phyloP scores from a whole-genome alignment of 2,329 filamentous ascomycete species.

The Phyllosticta citriasiana region DNA sequence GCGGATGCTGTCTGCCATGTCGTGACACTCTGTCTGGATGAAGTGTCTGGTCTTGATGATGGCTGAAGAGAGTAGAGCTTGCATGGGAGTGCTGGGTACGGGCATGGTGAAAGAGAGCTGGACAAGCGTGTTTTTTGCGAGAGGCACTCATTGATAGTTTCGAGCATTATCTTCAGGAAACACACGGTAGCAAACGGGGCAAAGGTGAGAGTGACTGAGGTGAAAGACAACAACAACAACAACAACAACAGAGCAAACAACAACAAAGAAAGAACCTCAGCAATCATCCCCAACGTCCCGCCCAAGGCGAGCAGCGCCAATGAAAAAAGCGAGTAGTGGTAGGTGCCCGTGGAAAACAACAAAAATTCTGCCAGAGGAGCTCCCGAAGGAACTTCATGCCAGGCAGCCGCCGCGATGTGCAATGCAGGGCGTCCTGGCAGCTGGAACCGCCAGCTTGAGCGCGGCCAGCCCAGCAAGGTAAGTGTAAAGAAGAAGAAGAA shows the following conservation, averaged over 20 bases:
- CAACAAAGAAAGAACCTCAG: background rate
- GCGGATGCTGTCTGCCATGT: background rate
- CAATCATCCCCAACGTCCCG: slow-evolving; percentile 27
- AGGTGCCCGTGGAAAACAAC: slow-evolving; percentile 22
- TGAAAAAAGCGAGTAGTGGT: slow-evolving; percentile 28
- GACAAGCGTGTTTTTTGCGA: background rate
- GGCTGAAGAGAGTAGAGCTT: no score
- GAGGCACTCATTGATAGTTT: background rate
- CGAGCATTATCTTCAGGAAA: no score
- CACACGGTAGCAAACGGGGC: no score
- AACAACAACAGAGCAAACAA: background rate
- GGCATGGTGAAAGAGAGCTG: background rate
- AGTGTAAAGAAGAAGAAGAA: background rate
- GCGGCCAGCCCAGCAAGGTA: background rate
- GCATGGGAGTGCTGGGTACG: background rate
- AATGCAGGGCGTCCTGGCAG: background rate
- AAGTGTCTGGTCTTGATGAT: background rate
- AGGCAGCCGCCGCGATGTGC: background rate
- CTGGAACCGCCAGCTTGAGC: background rate
- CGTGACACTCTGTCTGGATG: background rate
- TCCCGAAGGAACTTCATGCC: slow-evolving; percentile 36
- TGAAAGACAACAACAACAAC: no score
- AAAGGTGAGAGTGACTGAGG: background rate
- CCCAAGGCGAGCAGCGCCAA: slow-evolving; percentile 26
- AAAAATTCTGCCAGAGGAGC: slow-evolving; percentile 42